A percentile compares a stretch with the other conserved stretches of the same genome.
Evolutionary conservation across 345 rosid species (phyloP).

Genomic region (Psidium guajava): DNA sequence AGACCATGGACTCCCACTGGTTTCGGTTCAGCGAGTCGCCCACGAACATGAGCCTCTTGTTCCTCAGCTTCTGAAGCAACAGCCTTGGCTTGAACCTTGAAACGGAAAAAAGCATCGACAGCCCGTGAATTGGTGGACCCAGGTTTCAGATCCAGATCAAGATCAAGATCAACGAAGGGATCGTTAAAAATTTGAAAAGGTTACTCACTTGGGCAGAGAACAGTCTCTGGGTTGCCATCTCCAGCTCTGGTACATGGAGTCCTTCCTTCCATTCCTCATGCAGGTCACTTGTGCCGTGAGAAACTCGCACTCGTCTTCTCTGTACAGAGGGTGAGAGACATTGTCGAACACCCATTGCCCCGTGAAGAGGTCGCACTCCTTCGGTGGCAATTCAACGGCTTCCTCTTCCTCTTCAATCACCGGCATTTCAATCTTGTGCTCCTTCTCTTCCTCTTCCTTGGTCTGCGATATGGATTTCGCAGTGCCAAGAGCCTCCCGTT

Average conservation of each 20-base stretch:
- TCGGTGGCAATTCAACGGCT: slow-evolving; percentile 62
- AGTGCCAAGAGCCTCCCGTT: slow-evolving; percentile 1
- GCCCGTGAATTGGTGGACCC: neutral
- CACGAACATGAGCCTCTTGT: slow-evolving; percentile 92
- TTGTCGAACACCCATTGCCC: slow-evolving; percentile 80
- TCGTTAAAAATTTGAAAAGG: neutral
- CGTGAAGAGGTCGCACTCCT: slow-evolving; percentile 72
- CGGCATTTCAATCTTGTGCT: neutral
- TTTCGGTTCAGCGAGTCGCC: slow-evolving; percentile 96
- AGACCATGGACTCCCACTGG: slow-evolving; percentile 98
- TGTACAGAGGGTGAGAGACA: slow-evolving; percentile 55
- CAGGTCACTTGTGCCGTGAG: slow-evolving; percentile 84
- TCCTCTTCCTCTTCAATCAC: slow-evolving; percentile 19
- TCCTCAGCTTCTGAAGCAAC: slow-evolving; percentile 73
- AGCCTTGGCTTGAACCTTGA: slow-evolving; percentile 61
- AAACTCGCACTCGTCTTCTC: slow-evolving; percentile 74
- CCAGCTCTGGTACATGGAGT: slow-evolving; percentile 82
- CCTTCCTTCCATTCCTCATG: slow-evolving; percentile 80
- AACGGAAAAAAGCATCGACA: slow-evolving; percentile 18
- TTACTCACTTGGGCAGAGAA: slow-evolving; percentile 58
- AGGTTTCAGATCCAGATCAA: neutral
- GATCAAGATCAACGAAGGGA: neutral
- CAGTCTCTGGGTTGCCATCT: slow-evolving; percentile 94
- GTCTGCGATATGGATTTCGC: neutral
- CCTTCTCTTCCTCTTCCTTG: neutral